Evolutionary conservation across 228 moss, liverwort and hornwort species (phyloP), one percentile per base, ranked within the genome.

Genomic region (Sphagnum fallax): DNA sequence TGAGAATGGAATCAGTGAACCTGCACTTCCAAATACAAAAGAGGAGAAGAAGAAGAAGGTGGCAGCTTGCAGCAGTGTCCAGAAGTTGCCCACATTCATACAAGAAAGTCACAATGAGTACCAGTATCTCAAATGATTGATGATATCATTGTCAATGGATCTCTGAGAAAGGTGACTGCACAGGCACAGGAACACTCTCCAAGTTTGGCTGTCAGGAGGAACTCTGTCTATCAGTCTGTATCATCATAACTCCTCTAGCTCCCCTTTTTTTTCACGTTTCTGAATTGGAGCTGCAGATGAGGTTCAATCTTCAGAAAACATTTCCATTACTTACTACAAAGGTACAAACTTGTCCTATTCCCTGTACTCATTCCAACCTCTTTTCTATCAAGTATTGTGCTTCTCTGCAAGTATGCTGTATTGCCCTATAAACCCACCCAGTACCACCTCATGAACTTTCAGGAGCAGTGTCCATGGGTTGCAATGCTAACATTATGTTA

Each of bases 311-410:
- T 64, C 85, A 92, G 69, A 89, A 83, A 68, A 87, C 88, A 4
- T 92, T 96, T 74, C 96, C 96, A 15, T 74, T 96, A 11, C 84
- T 96, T 49, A 96, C 96, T 49, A 92, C 96, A 4, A 96, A 96
- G 92, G 92, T 89, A 61, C 47, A 65, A 52, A 2, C 32, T 32
- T 32, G 32, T 32, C 32, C 32, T 2, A 32, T 32, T 32, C 32
- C 32, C 32, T 32, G 32, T 32, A 32, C 32, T 32, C 8, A 55
- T 55, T 8, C 55, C 1, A 8, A 1, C 8, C 55, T 8, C 12
- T 12, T 32, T 32, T 32, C 32, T 32, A 32, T 32, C 32, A 32
- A 32, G 32, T 32, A 32, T 32, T 32, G 32, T 32, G 32, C 32
- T 32, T 32, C 32, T 32, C 32, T 32, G 32, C 32, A 32, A 32